Percentiles rank a stretch among this genome's conserved stretches.
Evolutionary conservation across 176 grass and related monocot genomes (phyloP).

Genomic region (Aegilops umbellulata): DNA sequence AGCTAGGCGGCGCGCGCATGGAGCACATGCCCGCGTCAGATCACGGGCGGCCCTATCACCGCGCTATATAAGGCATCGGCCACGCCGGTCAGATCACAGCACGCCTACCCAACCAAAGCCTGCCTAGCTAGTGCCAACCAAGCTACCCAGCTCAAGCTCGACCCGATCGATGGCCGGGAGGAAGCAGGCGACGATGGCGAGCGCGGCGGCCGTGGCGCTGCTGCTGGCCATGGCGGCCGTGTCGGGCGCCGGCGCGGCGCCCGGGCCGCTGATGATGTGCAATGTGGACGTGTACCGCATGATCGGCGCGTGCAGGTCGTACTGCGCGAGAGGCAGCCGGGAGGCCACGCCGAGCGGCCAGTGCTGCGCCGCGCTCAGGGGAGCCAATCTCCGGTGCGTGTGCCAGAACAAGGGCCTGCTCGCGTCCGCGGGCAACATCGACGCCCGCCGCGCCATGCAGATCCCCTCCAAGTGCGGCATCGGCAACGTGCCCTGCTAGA

Average conservation of each 20-base stretch:
- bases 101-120: too few species aligned
- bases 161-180: background rate
- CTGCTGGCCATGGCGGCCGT: background rate
- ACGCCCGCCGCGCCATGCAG: slow-evolving; percentile 15
- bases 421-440: background rate
- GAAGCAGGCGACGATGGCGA: background rate
- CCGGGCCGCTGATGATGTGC: background rate
- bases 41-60: slow-evolving; percentile 1
- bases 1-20: background rate
- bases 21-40: slow-evolving; percentile 20
- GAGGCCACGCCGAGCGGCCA: background rate
- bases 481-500: background rate
- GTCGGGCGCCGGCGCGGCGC: background rate
- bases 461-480: slow-evolving; percentile 41
- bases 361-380: slow-evolving; percentile 40
- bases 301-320: slow-evolving; percentile 11
- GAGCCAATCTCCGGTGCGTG: slow-evolving; percentile 42
- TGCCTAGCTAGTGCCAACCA: background rate
- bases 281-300: background rate
- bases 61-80: slow-evolving; percentile 8
- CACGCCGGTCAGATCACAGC: background rate
- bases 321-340: background rate
- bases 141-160: background rate
- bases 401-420: slow-evolving; percentile 4
- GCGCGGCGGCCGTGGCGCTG: background rate